Evolutionary conservation across 208 protist species (phyloP).

Genomic region (Leishmania aethiopica): DNA sequence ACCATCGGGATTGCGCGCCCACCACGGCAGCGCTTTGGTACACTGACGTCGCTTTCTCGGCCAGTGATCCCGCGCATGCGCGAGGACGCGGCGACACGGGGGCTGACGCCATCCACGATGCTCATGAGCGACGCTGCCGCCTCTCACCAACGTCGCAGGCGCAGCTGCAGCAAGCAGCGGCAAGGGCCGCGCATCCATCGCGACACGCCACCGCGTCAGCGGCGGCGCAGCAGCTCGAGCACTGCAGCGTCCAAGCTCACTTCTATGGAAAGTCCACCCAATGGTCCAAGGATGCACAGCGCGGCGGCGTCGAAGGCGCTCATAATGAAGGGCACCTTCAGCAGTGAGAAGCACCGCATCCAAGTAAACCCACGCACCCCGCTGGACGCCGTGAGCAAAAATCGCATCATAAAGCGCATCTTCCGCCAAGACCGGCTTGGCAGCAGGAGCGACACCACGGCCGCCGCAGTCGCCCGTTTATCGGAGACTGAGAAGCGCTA

Average conservation of each 20-base stretch:
- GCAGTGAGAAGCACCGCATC: constrained; percentile 27
- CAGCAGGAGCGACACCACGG: not conserved
- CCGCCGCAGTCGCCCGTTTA: not conserved
- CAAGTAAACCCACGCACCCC: constrained; percentile 25
- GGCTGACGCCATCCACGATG: constrained; percentile 28
- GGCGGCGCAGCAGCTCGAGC: not conserved
- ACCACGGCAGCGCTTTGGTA: not conserved
- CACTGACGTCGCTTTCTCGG: not conserved
- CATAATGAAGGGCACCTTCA: constrained; percentile 15
- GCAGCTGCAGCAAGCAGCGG: not conserved
- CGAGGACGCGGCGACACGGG: constrained; percentile 34
- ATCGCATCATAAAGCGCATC: constrained; percentile 31
- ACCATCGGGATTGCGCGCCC: not conserved
- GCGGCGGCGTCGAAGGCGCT: not conserved
- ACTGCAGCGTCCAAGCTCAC: not conserved
- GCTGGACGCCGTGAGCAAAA: constrained; percentile 30
- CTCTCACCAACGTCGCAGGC: not conserved
- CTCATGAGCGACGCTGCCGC: not conserved
- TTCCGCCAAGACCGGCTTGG: constrained; percentile 23
- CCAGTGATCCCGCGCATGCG: constrained; percentile 29
- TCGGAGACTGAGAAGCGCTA: not conserved
- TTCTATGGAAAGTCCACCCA: not conserved
- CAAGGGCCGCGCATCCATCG: too few relatives aligned
- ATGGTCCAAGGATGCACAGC: not conserved
- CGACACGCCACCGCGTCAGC: not conserved